phyloP scores from a whole-genome alignment of 805 yeast species.

The Yarrowia keelungensis region DNA sequence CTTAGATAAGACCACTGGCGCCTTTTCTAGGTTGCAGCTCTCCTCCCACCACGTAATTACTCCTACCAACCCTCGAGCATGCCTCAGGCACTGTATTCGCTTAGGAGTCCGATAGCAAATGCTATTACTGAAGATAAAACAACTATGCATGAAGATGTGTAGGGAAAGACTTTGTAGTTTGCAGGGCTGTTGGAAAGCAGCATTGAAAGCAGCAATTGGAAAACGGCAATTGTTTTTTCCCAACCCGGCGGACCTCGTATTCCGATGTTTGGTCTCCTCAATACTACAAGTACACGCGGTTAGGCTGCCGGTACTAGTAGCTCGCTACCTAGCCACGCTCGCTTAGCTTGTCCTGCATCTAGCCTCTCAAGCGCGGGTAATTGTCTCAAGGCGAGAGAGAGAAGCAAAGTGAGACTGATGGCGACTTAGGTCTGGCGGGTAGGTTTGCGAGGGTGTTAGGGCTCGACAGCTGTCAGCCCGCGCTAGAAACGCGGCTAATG shows the following conservation, averaged over 20 bases:
- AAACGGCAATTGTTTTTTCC: no score
- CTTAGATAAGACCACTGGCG: no score
- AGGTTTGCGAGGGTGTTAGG: background rate
- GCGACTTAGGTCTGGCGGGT: background rate
- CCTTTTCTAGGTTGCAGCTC: no score
- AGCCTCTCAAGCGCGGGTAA: conserved; percentile 9
- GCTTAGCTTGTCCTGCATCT: conserved; percentile 13
- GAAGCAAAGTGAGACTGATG: background rate
- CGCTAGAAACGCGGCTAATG: conserved; percentile 8
- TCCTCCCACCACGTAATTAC: no score
- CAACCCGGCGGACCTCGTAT: no score
- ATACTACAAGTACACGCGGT: no score
- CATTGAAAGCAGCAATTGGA: no score
- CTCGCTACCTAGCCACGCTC: background rate
- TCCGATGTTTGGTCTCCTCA: no score
- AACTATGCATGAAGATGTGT: background rate
- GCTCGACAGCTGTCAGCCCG: conserved; percentile 4
- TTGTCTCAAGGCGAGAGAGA: background rate
- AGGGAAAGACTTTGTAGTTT: no score
- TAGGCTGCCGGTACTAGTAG: no score
- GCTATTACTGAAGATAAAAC: conserved; percentile 8
- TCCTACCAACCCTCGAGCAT: background rate
- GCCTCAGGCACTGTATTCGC: background rate
- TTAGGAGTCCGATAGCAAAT: background rate
- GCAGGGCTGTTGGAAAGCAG: no score